Evolutionary conservation across 306 rosid genomes (phyloP), one percentile per base, ranked within the genome.

Genomic region (Gastrolobium villosum): DNA sequence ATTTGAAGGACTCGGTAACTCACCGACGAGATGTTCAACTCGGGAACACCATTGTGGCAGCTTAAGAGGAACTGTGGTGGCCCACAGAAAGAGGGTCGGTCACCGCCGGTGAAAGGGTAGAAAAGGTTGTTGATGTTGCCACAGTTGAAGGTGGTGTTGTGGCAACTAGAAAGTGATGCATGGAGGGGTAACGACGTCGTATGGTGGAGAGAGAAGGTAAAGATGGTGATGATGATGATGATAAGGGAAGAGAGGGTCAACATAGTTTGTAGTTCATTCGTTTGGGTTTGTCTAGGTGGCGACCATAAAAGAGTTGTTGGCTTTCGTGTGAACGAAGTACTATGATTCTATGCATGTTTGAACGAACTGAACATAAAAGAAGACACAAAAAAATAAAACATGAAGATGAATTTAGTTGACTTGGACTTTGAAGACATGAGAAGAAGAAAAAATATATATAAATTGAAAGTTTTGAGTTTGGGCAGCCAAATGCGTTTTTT

Each of bases 91-190:
- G 59, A 74, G 5, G 85, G 88, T n/a, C 79, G 87, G 36, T 36
- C 14, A 4, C 81, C 86, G 66, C 88, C 88, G 76, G 88, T 67
- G 87, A 89, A 91, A 45, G 91, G 92, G 83, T 88, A 83, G 45
- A 89, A 59, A 32, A 89, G 74, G 71, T 81, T 77, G 32, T 40
- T 72, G 20, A 91, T 35, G 30, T 65, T 64, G 3, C 91, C 92
- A 14, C 97, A 91, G 87, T 53, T 74, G 86, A 91, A 83, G 79
- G 80, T 74, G 49, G 80, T 79, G n/a, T 11, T 62, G 66, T 48
- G 5, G 85, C 97, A 91, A 41, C 6, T 43, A 8, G 89, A 48
- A 69, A 73, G 79, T 39, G 48, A 2, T 60, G 81, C 83, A 13
- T 61, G 4, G 32, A 79, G 57, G 0, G 86, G 53, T 3, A 84